phyloP scores from a whole-genome alignment of 768 basidiomycete species.

The Psilocybe cubensis region DNA sequence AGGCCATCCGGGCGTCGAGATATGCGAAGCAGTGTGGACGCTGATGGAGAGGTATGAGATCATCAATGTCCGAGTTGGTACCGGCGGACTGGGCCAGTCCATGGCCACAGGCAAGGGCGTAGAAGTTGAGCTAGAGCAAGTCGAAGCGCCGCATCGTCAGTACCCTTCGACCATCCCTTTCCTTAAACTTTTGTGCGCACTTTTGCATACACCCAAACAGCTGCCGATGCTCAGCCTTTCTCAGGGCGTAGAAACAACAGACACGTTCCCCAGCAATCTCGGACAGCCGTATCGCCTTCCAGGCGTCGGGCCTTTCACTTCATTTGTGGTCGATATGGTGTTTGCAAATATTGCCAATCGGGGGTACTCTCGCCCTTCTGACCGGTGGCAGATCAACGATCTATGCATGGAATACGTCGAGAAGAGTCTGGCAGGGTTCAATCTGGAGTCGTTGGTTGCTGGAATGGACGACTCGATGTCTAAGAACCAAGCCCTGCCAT shows the following conservation, averaged over 20 bases:
- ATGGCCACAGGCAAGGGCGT: slow-evolving; percentile 74
- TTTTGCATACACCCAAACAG: slow-evolving; percentile 84
- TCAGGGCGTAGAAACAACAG: slow-evolving; percentile 59
- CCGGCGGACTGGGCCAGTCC: slow-evolving; percentile 43
- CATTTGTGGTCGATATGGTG: slow-evolving; percentile 91
- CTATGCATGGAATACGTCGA: slow-evolving; percentile 86
- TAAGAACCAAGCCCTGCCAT: slow-evolving; percentile 57
- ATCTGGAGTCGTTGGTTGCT: slow-evolving; percentile 72
- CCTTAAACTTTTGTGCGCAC: slow-evolving; percentile 76
- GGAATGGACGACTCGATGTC: slow-evolving; percentile 54
- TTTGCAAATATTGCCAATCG: slow-evolving; percentile 76
- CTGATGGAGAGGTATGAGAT: slow-evolving; percentile 86
- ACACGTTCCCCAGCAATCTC: slow-evolving; percentile 79
- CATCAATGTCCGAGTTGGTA: slow-evolving; percentile 66
- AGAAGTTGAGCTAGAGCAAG: slow-evolving; percentile 85
- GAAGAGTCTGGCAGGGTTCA: slow-evolving; percentile 78
- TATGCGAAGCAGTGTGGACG: slow-evolving; percentile 83
- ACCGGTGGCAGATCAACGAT: slow-evolving; percentile 89
- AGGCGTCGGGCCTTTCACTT: slow-evolving; percentile 79
- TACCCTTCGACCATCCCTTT: slow-evolving; percentile 94
- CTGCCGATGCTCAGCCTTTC: slow-evolving; percentile 63
- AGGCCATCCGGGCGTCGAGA: slow-evolving; percentile 70
- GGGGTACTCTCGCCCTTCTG: slow-evolving; percentile 74
- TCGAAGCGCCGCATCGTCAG: slow-evolving; percentile 75
- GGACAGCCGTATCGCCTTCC: slow-evolving; percentile 82